Conservation (phyloP, 2,329 filamentous ascomycete species). For the Trichophyton verrucosum region DNA sequence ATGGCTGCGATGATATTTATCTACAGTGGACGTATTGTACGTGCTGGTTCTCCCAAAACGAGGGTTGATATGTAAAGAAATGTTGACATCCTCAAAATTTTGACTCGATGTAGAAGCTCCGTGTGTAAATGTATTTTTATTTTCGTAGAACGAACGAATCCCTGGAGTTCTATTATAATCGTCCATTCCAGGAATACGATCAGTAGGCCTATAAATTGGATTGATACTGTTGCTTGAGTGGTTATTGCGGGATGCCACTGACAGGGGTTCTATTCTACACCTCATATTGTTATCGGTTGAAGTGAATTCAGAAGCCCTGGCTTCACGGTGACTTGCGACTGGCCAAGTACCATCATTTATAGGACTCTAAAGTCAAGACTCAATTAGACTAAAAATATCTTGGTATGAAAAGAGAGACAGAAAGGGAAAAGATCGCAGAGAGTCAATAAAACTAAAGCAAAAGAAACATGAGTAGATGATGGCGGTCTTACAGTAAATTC, state of each 20-base stretch:
- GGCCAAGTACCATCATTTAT: background rate
- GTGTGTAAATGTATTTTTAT: background rate
- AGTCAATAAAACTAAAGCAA: background rate
- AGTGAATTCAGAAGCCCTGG: no score
- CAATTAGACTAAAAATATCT: no score
- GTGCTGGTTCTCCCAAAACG: background rate
- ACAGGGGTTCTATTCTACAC: background rate
- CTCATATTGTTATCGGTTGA: background rate
- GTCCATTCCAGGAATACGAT: background rate
- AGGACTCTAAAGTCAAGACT: no score
- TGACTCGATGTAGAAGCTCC: background rate
- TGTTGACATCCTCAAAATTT: background rate
- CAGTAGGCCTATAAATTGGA: background rate
- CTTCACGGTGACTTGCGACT: no score
- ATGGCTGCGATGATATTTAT: no score
- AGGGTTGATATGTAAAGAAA: background rate
- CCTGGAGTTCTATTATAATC: background rate
- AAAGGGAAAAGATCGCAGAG: background rate
- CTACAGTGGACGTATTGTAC: no score
- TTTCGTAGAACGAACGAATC: background rate
- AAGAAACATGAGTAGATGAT: background rate
- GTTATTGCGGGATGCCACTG: background rate
- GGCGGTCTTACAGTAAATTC: background rate
- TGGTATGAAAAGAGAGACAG: no score
- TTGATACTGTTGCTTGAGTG: background rate